These are phyloP conservation scores for Abrus precatorius DNA, from an alignment of 306 rosid genomes.

Conservation along the genomic window DNA sequence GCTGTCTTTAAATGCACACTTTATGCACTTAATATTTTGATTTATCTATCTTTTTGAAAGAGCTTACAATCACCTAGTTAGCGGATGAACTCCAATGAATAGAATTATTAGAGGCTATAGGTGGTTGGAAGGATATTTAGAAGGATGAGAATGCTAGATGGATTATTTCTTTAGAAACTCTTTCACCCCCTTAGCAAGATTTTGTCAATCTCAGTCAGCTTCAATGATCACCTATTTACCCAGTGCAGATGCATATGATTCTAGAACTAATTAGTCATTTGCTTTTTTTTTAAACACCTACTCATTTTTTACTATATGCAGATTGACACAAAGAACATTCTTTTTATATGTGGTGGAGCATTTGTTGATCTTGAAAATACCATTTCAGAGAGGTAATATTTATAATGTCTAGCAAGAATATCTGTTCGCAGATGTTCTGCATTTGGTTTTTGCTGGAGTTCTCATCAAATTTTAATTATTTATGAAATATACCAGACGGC, in stretches of 20 bases:
- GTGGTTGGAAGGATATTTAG: conserved; percentile 29
- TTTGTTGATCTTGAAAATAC: conserved; percentile 91
- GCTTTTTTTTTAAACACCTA: neutral
- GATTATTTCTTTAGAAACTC: conserved; percentile 10
- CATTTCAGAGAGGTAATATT: conserved; percentile 83
- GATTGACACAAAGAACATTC: conserved; percentile 92
- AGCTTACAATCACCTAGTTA: neutral
- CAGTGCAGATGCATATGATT: conserved; percentile 30
- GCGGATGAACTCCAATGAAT: conserved; percentile 1
- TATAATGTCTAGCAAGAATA: conserved; percentile 11
- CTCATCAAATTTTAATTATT: neutral
- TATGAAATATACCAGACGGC: conserved; percentile 67
- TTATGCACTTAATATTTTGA: neutral
- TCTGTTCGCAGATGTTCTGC: neutral
- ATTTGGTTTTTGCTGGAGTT: neutral
- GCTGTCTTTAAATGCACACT: conserved; percentile 7
- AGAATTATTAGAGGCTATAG: neutral
- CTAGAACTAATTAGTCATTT: conserved; percentile 19
- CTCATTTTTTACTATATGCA: conserved; percentile 51
- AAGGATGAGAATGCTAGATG: conserved; percentile 12
- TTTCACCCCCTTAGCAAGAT: conserved; percentile 1
- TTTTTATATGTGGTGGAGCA: conserved; percentile 95
- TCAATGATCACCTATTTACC: conserved; percentile 15
- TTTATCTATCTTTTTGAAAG: conserved; percentile 13
- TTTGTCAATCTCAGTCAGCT: conserved; percentile 11